Evolutionary conservation across 2,329 filamentous ascomycete species (phyloP).

Genomic region (Botryotinia convoluta): DNA sequence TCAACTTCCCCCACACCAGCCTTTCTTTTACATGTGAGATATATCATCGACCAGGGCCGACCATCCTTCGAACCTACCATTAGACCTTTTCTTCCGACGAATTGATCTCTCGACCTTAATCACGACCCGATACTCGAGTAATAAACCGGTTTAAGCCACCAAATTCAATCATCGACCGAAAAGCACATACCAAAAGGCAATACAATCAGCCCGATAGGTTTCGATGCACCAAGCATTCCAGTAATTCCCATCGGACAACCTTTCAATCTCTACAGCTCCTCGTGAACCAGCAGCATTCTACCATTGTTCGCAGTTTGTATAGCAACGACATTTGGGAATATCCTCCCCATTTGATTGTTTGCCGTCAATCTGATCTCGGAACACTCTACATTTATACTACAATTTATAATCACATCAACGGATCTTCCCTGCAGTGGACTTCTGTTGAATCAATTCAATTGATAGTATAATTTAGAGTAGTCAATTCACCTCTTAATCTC

Average conservation of each 20-base stretch:
- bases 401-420: neutral
- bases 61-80: conserved; percentile 5
- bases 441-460: conserved; percentile 12
- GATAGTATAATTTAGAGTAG: conserved; percentile 12
- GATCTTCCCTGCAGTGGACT: neutral
- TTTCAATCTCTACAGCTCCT: neutral
- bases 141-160: neutral
- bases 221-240: conserved; percentile 21
- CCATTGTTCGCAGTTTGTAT: conserved; percentile 9
- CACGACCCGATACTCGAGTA: neutral
- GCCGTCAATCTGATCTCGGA: conserved; percentile 4
- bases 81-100: neutral
- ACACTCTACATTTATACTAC: conserved; percentile 6
- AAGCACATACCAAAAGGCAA: neutral
- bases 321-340: conserved; percentile 18
- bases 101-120: conserved; percentile 10
- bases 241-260: conserved; percentile 13
- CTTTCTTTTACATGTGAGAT: conserved; percentile 6
- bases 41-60: conserved; percentile 11
- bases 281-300: conserved; percentile 1
- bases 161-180: neutral
- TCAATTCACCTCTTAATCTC: conserved; percentile 8
- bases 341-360: conserved; percentile 15
- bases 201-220: neutral
- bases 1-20: neutral